Evolutionary conservation across 495 filamentous ascomycete genomes (phyloP).

Genomic region (Penicillium fimorum): DNA sequence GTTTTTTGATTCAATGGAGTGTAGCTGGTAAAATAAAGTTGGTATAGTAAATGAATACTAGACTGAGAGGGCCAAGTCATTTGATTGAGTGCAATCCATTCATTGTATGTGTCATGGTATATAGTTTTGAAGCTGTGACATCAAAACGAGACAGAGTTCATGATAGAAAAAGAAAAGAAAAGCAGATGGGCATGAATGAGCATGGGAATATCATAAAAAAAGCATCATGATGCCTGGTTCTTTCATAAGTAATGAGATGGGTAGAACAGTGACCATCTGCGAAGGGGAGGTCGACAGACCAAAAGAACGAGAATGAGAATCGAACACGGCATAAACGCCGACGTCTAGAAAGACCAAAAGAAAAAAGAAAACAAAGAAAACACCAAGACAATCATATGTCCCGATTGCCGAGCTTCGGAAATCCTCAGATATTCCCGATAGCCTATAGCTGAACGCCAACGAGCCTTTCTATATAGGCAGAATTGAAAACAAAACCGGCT

Average conservation of each 20-base stretch:
- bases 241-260: not conserved
- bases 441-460: slow-evolving; percentile 37
- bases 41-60: not conserved
- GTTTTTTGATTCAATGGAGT: not conserved
- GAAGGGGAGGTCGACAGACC: not conserved
- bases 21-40: not conserved
- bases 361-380: not conserved
- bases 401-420: slow-evolving; percentile 10
- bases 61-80: not conserved
- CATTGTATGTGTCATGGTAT: slow-evolving; percentile 8
- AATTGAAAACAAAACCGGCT: slow-evolving; percentile 5
- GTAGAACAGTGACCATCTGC: not conserved
- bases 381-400: slow-evolving; percentile 2
- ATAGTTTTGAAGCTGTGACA: slow-evolving; percentile 7
- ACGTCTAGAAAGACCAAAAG: not conserved
- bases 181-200: not conserved
- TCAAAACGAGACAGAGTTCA: not conserved
- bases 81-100: not conserved
- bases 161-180: not conserved
- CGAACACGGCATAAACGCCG: not conserved
- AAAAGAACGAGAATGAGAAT: not conserved
- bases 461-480: slow-evolving; percentile 23
- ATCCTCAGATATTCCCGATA: slow-evolving; percentile 20
- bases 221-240: slow-evolving; percentile 1
- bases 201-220: slow-evolving; percentile 11